Conservation (phyloP, 805 yeast genomes). For the Kodamaea laetipori region DNA sequence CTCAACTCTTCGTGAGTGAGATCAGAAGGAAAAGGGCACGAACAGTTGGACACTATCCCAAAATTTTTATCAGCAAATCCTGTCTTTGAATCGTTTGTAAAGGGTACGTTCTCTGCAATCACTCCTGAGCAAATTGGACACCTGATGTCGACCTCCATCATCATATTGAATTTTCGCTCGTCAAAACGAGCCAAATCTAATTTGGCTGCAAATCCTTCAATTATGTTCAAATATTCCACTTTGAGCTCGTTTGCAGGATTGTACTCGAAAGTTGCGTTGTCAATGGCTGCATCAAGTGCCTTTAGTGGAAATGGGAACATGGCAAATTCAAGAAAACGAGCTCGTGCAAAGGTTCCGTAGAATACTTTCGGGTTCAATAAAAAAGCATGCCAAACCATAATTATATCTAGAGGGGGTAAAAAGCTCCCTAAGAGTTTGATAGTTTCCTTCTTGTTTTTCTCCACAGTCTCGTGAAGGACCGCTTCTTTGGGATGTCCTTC, state of each 20-base stretch:
- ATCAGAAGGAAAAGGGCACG: not conserved
- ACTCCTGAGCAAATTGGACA: conserved; percentile 19
- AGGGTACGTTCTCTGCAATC: conserved; percentile 13
- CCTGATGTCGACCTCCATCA: conserved; percentile 10
- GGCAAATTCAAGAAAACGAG: conserved; percentile 19
- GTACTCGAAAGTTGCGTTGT: conserved; percentile 17
- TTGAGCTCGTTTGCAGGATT: conserved; percentile 8
- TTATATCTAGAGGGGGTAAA: conserved; percentile 26
- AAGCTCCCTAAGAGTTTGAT: conserved; percentile 1
- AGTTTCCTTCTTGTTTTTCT: not conserved
- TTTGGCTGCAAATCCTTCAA: not conserved
- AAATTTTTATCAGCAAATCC: conserved; percentile 22
- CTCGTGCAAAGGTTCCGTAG: conserved; percentile 20
- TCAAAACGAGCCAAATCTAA: not conserved
- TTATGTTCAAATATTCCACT: conserved; percentile 6
- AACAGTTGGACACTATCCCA: not conserved
- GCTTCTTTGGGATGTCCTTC: too few species aligned
- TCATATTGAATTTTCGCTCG: conserved; percentile 5
- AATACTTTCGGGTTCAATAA: conserved; percentile 21
- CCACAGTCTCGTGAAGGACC: not conserved
- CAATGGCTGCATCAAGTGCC: conserved; percentile 14
- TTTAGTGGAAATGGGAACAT: conserved; percentile 24
- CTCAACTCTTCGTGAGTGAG: conserved; percentile 26
- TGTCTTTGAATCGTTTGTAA: conserved; percentile 12
- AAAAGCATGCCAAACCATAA: conserved; percentile 30